Evolutionary conservation across 768 basidiomycete genomes (phyloP).

Genomic region (Pleurotus platypus): DNA sequence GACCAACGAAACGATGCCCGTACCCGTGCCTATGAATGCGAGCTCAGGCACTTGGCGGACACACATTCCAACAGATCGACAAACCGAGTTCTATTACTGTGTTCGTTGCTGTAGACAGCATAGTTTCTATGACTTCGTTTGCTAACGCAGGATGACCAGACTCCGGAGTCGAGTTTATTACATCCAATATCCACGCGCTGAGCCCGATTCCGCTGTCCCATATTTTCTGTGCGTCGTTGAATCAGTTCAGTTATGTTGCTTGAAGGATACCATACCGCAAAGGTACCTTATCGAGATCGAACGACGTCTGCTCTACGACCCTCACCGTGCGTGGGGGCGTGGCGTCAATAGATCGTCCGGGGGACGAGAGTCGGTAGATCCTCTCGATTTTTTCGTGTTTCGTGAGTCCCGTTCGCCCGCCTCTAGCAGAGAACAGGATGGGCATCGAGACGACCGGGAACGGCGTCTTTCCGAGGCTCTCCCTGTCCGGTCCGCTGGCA

Average conservation of each 20-base stretch:
- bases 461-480: conserved; percentile 37
- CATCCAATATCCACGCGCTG: conserved; percentile 67
- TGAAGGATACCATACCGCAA: no score
- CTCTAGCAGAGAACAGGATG: conserved; percentile 34
- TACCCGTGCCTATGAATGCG: conserved; percentile 69
- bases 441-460: conserved; percentile 73
- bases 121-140: conserved; percentile 20
- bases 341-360: conserved; percentile 15
- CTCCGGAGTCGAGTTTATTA: conserved; percentile 16
- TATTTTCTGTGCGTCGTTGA: conserved; percentile 65
- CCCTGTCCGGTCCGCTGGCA: not conserved
- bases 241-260: no score
- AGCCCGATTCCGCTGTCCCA: conserved; percentile 94
- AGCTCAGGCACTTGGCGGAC: not conserved
- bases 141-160: conserved; percentile 3
- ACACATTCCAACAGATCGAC: conserved; percentile 12
- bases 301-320: conserved; percentile 80
- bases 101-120: conserved; percentile 32
- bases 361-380: conserved; percentile 38
- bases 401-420: conserved; percentile 14
- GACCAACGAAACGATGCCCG: conserved; percentile 74
- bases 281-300: conserved; percentile 87
- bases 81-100: conserved; percentile 70
- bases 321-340: conserved; percentile 27
- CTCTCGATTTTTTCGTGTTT: conserved; percentile 74